Evolutionary conservation across 2,329 filamentous ascomycete genomes (phyloP), one percentile per base, ranked within the genome.

Genomic region (Sporothrix phasma): DNA sequence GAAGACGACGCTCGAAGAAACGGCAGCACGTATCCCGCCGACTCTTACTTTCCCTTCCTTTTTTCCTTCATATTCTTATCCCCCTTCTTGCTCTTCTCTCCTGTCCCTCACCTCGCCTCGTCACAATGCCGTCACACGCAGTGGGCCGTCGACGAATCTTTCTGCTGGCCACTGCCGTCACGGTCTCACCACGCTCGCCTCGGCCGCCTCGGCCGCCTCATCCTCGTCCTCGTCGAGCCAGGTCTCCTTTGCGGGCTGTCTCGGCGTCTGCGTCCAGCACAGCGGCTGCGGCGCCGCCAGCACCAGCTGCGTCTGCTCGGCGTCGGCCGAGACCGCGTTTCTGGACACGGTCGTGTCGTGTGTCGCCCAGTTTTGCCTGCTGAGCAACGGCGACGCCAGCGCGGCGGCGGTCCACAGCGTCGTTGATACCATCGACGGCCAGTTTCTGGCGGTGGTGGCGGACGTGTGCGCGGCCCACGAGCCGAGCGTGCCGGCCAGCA

Each of bases 221-320:
- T 64, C 56, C n/a, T 51, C 51, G 29, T 58, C 60, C 5, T 47
- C 43, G 29, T 34, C 29, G 15, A 45, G 31, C 1, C 19, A 59
- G 8, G 53, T 67, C 37, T 37, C 59, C 34, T 69, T 68, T 43
- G 24, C 43, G 2, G 62, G 61, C 26, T 69, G 68, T 56, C 53
- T 69, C 15, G 64, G 54, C 51, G 13, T 46, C 53, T 69, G 68
- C 47, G 31, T 69, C 26, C 37, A 22, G 45, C 13, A 51, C 43
- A 65, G 29, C 41, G 67, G 68, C 46, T 69, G 68, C 64, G 47
- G 51, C 47, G 13, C 62, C 15, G 31, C 59, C 45, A 61, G 61
- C 47, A 47, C 51, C 17, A 11, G 47, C 19, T 69, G 68, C 56
- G 63, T 70, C 49, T 70, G 69, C 65, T 15, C 45, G 7, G 66